Evolutionary conservation across 208 protist genomes (phyloP).

Genomic region (Vickermania spadyakhi): DNA sequence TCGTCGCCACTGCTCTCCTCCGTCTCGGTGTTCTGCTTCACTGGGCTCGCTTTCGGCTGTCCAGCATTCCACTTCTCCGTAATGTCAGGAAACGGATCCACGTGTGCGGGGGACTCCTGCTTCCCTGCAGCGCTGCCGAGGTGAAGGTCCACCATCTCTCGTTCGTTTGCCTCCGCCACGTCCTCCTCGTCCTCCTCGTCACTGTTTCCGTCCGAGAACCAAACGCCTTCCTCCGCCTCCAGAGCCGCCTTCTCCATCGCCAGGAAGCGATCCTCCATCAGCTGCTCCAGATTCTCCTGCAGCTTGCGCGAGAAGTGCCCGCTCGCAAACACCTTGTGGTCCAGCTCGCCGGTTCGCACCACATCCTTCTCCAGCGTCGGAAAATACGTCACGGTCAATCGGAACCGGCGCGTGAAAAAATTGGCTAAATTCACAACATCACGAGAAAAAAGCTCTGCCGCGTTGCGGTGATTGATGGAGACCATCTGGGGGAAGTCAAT

Average conservation of each 20-base stretch:
- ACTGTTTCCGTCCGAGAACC: slow-evolving; percentile 6
- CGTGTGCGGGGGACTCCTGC: neutral
- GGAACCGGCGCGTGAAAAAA: slow-evolving; percentile 94
- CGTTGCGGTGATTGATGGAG: slow-evolving; percentile 94
- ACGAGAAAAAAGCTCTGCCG: slow-evolving; percentile 93
- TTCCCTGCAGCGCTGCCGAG: slow-evolving; percentile 1
- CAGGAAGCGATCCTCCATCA: slow-evolving; percentile 45
- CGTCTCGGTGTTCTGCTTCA: slow-evolving; percentile 12
- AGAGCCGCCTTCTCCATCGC: neutral
- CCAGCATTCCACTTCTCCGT: slow-evolving; percentile 5
- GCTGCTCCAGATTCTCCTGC: slow-evolving; percentile 57
- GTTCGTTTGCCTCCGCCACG: slow-evolving; percentile 9
- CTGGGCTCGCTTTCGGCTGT: slow-evolving; percentile 3
- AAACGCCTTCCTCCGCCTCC: slow-evolving; percentile 10
- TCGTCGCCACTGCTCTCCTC: slow-evolving; percentile 13
- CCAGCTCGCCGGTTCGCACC: slow-evolving; percentile 54
- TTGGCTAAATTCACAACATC: slow-evolving; percentile 96
- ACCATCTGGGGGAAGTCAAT: slow-evolving; percentile 99
- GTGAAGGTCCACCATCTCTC: too few species aligned
- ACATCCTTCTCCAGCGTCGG: slow-evolving; percentile 74
- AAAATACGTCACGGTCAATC: slow-evolving; percentile 52
- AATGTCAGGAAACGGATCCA: slow-evolving; percentile 11
- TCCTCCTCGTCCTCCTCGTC: slow-evolving; percentile 27
- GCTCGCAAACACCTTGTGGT: slow-evolving; percentile 74
- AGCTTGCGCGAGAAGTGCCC: slow-evolving; percentile 64